Evolutionary conservation across 352 stramenopile genomes (phyloP), one percentile per base, ranked within the genome.

Genomic region (Pythium aristosporum): DNA sequence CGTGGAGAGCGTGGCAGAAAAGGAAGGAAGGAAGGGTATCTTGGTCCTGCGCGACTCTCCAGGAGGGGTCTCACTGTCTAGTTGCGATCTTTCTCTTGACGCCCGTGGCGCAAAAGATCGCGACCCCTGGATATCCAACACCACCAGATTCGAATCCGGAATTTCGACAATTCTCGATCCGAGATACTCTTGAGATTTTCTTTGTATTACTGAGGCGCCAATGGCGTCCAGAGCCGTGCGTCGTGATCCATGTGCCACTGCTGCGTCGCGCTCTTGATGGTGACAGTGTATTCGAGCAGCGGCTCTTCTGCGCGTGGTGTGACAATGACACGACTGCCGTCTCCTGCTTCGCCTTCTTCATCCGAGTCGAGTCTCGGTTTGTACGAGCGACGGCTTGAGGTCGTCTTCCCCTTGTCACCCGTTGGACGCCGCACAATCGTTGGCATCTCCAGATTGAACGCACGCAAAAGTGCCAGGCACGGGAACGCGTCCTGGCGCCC

Each of bases 231-330:
- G 2, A 88, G 63, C 1, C 68, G 60, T 1, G 71, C 79, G 55
- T 85, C 74, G 32, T 87, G 68, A 18, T 67, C 56, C 30, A 88
- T 75, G 60, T 73, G 68, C 79, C 79, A 88, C 43, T 77, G 41
- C 52, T 86, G 77, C 43, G 67, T 79, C 20, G 70, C 36, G 23
- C 75, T 78, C 16, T 58, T 63, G 41, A 86, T 51, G 0, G 69
- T 70, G 28, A 63, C 73, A 0, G 58, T 74, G 57, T 76, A 88
- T 52, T 55, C 37, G 1, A 63, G n/a, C 15, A 60, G 49, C 13
- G 56, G 46, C 34, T 41, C 15, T 20, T 48, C 25, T 1, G 25
- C 41, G 43, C 25, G 25, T 36, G 39, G 23, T 18, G 8, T 52
- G 37, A 68, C 49, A 18, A 18, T 25, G n/a, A 52, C 55, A 6